Base-by-base conservation (phyloP, 2,329 filamentous ascomycete genomes). In the Pezicula carpinea region DNA sequence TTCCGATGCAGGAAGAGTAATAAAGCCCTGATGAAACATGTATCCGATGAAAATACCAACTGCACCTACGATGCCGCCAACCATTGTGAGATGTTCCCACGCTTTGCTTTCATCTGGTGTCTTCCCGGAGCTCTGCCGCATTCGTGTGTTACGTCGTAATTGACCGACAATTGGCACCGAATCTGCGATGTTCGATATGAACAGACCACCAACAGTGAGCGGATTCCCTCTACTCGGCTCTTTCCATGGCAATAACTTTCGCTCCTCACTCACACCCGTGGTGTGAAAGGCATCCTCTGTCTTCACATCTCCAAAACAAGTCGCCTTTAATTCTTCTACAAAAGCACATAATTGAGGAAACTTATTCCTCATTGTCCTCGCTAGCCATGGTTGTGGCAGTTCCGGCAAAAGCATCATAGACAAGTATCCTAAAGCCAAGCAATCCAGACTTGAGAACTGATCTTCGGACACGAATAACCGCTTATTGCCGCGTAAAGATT, bases 341-440 rank as follows among this genome's bases (percentile, higher is more conserved):
- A 74, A 80, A 6, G 52, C 56, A 22, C 68, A 66, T 22, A 80
- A 52, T 6, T 57, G 60, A 3, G 69, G 64, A 38, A 71, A 74
- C 48, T 79, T 77, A 18, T 64, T 65, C 46, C 68, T 64, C 59
- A 87, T 72, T 1, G 75, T 73, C 43, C 80, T 74, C 48, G 71
- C 69, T 5, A 87, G 66, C 82, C 82, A 88, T 15, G 76, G 65
- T 46, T 82, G 77, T 14, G 82, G 79, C 18, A 87, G 62, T 7
- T 76, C 66, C 1, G 83, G 77, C 19, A 77, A 72, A 1, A 85
- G 71, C 71, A 93, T 86, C 42, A 96, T 69, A 2, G 81, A 76
- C 31, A 97, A 70, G 63, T 95, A 95, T 10, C 84, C 93, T 58
- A 89, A 80, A 0, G 82, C 83, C 39, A 96, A 65, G 62, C 88